Evolutionary conservation across 495 filamentous ascomycete species (phyloP).

Genomic region (Penicillium angulare): DNA sequence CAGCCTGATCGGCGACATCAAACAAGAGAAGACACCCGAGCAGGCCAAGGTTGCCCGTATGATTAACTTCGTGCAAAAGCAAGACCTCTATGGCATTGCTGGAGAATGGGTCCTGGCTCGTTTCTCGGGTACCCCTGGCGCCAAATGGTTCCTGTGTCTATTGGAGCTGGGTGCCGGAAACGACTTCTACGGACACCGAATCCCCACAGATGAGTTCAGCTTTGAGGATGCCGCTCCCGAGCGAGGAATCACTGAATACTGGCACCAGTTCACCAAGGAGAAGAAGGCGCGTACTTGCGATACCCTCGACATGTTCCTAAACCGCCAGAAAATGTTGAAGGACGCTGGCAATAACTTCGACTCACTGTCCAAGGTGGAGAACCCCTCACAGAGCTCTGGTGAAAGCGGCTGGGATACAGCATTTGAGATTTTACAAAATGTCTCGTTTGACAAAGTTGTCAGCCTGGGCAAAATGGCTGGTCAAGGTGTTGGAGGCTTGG

Average conservation of each 20-base stretch:
- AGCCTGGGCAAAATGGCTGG: conserved; percentile 6
- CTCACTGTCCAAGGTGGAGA: not conserved
- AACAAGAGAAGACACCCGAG: conserved; percentile 14
- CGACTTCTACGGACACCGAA: not conserved
- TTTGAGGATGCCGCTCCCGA: conserved; percentile 18
- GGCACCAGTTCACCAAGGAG: conserved; percentile 12
- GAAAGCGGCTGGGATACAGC: not conserved
- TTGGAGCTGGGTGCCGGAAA: conserved; percentile 30
- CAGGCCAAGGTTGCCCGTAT: conserved; percentile 32
- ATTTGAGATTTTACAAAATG: not conserved
- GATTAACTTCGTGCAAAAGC: conserved; percentile 42
- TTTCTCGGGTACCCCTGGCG: conserved; percentile 37
- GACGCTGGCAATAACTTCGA: not conserved
- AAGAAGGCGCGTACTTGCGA: conserved; percentile 15
- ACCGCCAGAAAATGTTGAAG: conserved; percentile 2
- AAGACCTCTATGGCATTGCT: conserved; percentile 33
- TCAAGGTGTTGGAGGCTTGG: not conserved
- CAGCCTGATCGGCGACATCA: not conserved
- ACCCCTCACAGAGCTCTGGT: not conserved
- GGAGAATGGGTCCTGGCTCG: conserved; percentile 50
- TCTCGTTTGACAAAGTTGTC: conserved; percentile 1
- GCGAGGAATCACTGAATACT: conserved; percentile 16
- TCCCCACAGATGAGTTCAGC: conserved; percentile 13
- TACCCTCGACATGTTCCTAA: conserved; percentile 8
- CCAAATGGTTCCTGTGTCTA: conserved; percentile 49